Evolutionary conservation across 495 filamentous ascomycete genomes (phyloP).

Genomic region (Podospora comata): DNA sequence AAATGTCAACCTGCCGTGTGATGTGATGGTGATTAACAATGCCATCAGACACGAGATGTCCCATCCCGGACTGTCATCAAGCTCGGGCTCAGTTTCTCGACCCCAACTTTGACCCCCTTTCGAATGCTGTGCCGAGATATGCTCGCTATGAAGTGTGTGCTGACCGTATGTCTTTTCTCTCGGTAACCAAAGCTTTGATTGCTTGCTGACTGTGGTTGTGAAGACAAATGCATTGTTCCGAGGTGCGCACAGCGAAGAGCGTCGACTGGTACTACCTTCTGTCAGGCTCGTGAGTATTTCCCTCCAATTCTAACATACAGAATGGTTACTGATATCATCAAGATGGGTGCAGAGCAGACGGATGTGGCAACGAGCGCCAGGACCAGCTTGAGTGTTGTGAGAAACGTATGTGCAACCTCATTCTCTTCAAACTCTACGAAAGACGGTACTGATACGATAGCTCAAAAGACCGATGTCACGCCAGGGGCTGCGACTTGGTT

Average conservation of each 20-base stretch:
- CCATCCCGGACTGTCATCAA: conserved; percentile 25
- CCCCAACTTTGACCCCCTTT: conserved; percentile 20
- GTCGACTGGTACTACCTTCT: conserved; percentile 14
- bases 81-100: conserved; percentile 29
- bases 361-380: conserved; percentile 21
- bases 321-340: background rate
- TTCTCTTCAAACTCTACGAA: background rate
- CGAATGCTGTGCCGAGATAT: conserved; percentile 22
- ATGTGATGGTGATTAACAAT: background rate
- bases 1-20: background rate
- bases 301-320: background rate
- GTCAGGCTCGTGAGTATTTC: conserved; percentile 21
- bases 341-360: conserved; percentile 29
- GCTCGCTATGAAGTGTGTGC: conserved; percentile 27
- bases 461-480: conserved; percentile 25
- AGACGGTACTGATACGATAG: background rate
- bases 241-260: conserved; percentile 18
- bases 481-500: conserved; percentile 22
- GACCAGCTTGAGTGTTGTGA: conserved; percentile 27
- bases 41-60: conserved; percentile 24
- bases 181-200: background rate
- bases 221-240: conserved; percentile 30
- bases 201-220: conserved; percentile 1
- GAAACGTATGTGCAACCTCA: conserved; percentile 18
- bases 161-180: conserved; percentile 23